A percentile compares a stretch with the other conserved stretches of the same genome.
These are phyloP conservation scores for Penicillium flavigenum DNA, from an alignment of 495 filamentous ascomycete species.

Conservation along the genomic window DNA sequence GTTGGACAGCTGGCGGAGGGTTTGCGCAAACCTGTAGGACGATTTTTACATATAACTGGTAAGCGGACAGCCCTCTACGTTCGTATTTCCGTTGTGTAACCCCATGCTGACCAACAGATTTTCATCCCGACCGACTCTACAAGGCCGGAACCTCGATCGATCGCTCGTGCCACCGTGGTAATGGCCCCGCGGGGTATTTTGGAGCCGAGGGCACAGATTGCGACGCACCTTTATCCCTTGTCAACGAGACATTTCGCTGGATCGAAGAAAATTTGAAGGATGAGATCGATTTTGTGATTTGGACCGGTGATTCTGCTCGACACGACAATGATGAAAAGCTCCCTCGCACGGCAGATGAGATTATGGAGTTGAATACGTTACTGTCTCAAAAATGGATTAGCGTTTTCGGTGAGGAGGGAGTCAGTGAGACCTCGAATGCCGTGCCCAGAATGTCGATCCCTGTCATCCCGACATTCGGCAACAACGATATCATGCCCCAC, in stretches of 20 bases:
- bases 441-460: conserved; percentile 65
- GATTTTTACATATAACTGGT: conserved; percentile 96
- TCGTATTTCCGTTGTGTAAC: conserved; percentile 1
- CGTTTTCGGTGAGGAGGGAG: conserved; percentile 60
- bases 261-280: conserved; percentile 80
- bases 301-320: conserved; percentile 94
- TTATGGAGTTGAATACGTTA: conserved; percentile 70
- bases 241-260: conserved; percentile 92
- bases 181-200: conserved; percentile 74
- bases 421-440: conserved; percentile 39
- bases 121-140: conserved; percentile 89
- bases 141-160: conserved; percentile 68
- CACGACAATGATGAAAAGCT: conserved; percentile 89
- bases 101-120: conserved; percentile 53
- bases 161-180: conserved; percentile 72
- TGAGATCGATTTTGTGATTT: conserved; percentile 89
- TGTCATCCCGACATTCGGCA: conserved; percentile 86
- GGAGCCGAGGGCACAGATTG: conserved; percentile 85
- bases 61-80: conserved; percentile 19
- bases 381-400: conserved; percentile 75
- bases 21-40: conserved; percentile 44
- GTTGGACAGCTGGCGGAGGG: conserved; percentile 1
- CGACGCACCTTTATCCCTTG: conserved; percentile 74
- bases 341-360: conserved; percentile 71
- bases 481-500: conserved; percentile 97